Conservation (phyloP, 2,329 filamentous ascomycete genomes). For the Beauveria rudraprayagi region DNA sequence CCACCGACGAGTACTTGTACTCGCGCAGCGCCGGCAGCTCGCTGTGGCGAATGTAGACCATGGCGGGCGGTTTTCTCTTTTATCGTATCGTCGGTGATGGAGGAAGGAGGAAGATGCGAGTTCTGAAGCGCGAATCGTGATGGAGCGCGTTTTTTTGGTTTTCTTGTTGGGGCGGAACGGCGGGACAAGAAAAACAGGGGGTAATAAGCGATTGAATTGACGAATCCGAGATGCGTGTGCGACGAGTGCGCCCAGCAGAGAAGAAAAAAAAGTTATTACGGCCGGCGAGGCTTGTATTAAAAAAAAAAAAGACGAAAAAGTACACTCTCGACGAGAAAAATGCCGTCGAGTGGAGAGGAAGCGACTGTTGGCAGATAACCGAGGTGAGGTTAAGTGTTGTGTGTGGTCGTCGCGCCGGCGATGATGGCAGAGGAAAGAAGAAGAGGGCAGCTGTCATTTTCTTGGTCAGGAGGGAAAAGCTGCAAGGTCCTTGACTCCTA, state of each 20-base stretch:
- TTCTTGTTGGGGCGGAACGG: slow-evolving; percentile 4
- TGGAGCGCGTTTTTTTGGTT: not conserved
- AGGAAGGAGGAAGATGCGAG: not conserved
- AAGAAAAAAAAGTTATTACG: not conserved
- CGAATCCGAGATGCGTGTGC: not conserved
- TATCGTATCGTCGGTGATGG: not conserved
- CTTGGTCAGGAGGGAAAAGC: no score
- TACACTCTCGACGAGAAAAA: not conserved
- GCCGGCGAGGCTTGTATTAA: not conserved
- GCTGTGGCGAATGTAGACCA: slow-evolving; percentile 94
- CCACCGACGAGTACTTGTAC: slow-evolving; percentile 93
- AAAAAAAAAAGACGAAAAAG: no score
- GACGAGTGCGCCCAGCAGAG: not conserved
- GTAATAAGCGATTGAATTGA: not conserved
- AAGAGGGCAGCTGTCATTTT: not conserved
- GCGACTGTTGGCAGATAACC: no score
- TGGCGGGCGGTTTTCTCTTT: slow-evolving; percentile 31
- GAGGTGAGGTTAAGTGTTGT: no score
- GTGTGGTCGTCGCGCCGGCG: not conserved
- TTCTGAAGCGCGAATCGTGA: not conserved
- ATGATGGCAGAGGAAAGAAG: not conserved
- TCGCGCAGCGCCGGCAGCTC: slow-evolving; percentile 80
- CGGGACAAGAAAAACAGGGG: not conserved
- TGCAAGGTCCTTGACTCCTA: no score
- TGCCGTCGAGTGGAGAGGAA: no score